Conservation (phyloP, 306 rosid genomes). For the Carpinus viminea region DNA sequence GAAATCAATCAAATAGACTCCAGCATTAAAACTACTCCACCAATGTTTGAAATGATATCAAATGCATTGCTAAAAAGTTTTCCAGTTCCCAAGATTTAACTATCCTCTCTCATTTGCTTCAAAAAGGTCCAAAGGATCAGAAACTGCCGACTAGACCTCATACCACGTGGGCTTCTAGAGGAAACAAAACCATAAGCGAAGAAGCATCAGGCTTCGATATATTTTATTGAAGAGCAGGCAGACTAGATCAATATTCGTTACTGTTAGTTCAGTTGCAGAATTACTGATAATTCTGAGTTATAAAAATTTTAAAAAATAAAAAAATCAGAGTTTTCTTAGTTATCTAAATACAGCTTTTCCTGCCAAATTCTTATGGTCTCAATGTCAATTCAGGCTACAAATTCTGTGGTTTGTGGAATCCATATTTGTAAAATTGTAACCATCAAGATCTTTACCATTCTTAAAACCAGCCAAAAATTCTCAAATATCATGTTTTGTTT, state of each 20-base stretch:
- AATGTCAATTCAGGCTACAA: neutral
- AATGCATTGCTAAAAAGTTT: too few species aligned
- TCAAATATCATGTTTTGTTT: neutral
- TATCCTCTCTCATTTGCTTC: too few species aligned
- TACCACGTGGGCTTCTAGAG: too few species aligned
- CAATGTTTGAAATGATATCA: too few species aligned
- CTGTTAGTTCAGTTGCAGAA: neutral
- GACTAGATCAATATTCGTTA: neutral
- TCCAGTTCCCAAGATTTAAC: too few species aligned
- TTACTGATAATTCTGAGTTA: neutral
- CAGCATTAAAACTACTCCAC: neutral
- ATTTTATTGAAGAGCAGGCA: neutral
- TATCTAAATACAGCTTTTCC: neutral
- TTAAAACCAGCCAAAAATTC: neutral
- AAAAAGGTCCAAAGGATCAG: too few species aligned
- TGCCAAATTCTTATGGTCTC: neutral
- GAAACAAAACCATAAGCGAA: too few species aligned
- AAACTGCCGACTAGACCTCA: too few species aligned
- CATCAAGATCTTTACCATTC: neutral
- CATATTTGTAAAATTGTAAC: neutral
- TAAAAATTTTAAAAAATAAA: too few species aligned
- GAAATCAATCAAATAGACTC: neutral
- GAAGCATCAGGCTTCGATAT: too few species aligned
- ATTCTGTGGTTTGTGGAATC: neutral
- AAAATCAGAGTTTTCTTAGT: neutral